Evolutionary conservation across 805 yeast genomes (phyloP).

Genomic region (Blastobotrys chiropterorum): DNA sequence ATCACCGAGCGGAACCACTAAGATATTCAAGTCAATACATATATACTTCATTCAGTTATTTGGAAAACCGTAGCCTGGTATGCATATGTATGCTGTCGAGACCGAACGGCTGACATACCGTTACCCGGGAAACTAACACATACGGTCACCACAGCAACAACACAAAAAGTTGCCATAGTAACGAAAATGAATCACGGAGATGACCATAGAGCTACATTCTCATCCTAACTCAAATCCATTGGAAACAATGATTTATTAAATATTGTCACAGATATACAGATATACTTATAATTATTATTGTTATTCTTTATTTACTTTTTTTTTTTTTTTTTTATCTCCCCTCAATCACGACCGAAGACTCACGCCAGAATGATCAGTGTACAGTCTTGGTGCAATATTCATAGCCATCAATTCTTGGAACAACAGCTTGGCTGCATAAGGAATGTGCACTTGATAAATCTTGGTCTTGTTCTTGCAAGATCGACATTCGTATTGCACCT

Average conservation of each 20-base stretch:
- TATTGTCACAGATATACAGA: not conserved
- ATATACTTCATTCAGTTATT: too few relatives aligned
- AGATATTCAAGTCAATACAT: too few relatives aligned
- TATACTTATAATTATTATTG: not conserved
- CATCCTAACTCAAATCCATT: not conserved
- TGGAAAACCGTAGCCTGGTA: too few relatives aligned
- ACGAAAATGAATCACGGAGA: too few relatives aligned
- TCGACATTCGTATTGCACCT: slow-evolving; percentile 97
- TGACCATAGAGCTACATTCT: too few relatives aligned
- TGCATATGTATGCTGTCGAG: too few relatives aligned
- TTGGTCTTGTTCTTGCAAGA: slow-evolving; percentile 98
- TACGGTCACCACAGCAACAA: too few relatives aligned
- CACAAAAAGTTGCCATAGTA: not conserved
- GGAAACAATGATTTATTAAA: not conserved
- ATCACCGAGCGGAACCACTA: too few relatives aligned
- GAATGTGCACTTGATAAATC: slow-evolving; percentile 94
- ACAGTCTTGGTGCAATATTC: slow-evolving; percentile 96
- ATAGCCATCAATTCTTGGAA: slow-evolving; percentile 99
- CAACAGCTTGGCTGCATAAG: slow-evolving; percentile 95
- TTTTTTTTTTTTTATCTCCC: not conserved
- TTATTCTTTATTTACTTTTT: slow-evolving; percentile 5
- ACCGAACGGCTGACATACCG: too few relatives aligned
- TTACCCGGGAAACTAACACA: too few relatives aligned
- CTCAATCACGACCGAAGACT: slow-evolving; percentile 8
- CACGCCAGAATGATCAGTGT: slow-evolving; percentile 80